phyloP scores from a whole-genome alignment of 306 rosid species.

The Fragaria vesca region DNA sequence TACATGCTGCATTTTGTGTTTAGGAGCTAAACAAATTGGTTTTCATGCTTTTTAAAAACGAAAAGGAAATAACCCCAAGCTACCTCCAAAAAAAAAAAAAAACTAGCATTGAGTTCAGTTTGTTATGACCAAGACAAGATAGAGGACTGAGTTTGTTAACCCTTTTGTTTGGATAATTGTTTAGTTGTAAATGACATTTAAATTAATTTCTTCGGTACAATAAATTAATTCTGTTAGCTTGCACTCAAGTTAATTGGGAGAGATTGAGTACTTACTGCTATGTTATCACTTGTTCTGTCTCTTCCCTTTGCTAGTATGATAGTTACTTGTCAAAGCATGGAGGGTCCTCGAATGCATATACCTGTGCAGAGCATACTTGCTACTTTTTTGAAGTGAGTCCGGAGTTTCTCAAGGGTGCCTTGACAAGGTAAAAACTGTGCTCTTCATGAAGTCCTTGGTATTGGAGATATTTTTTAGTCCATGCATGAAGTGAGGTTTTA shows the following conservation, averaged over 20 bases:
- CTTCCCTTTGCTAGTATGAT: slow-evolving; percentile 69
- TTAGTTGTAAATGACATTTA: not conserved
- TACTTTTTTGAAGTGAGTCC: slow-evolving; percentile 89
- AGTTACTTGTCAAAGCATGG: slow-evolving; percentile 97
- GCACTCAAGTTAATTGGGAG: slow-evolving; percentile 16
- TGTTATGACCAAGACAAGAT: not conserved
- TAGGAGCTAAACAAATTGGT: not conserved
- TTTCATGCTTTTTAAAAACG: not conserved
- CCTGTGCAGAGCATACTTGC: slow-evolving; percentile 87
- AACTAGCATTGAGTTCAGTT: not conserved
- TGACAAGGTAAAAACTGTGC: slow-evolving; percentile 64
- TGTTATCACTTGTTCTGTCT: slow-evolving; percentile 36
- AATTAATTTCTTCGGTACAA: slow-evolving; percentile 5
- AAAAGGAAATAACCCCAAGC: not conserved
- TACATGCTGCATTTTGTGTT: not conserved
- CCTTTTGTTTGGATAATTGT: not conserved
- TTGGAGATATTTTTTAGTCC: slow-evolving; percentile 14
- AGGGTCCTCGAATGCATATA: slow-evolving; percentile 91
- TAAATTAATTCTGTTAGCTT: slow-evolving; percentile 4
- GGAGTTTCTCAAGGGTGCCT: slow-evolving; percentile 83
- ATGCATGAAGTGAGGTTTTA: slow-evolving; percentile 20
- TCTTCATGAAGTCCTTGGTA: slow-evolving; percentile 16
- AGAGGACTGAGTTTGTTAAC: not conserved
- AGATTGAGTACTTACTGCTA: slow-evolving; percentile 10
- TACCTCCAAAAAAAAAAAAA: too few relatives aligned